Base-by-base conservation (phyloP, 2,329 filamentous ascomycete species). In the Phyllosticta citribraziliensis region DNA sequence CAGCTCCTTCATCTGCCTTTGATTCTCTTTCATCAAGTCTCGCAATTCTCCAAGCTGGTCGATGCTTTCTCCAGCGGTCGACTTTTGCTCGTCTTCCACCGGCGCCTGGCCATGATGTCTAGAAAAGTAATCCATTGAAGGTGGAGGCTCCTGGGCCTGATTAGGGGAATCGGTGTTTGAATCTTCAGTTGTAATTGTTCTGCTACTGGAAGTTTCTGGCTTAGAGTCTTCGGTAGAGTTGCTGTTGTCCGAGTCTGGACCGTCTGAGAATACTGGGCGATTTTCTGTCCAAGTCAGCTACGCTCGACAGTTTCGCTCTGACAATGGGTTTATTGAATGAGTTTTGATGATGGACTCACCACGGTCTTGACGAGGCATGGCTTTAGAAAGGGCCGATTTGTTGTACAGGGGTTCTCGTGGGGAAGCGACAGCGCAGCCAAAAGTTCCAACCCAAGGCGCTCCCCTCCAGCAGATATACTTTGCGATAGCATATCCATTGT, bases 1-100 rank as follows among this genome's bases (percentile, higher is more conserved):
- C n/a, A 60, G 57, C 20, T 60, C 52, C 19, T 60, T 53, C n/a
- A 60, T 60, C 27, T 60, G 58, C 30, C 22, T 60, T 40, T 60
- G 35, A 24, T 54, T 60, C 8, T 52, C 47, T n/a, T 60, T 54
- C 53, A 60, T 51, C 27, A 52, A 6, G 19, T 53, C 53, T 8
- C 47, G 35, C 27, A 60, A 40, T 14, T 60, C 58, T 8, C 5
- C 11, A 3, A 60, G 5, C 9, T 22, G 54, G n/a, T 52, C 35
- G 10, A 33, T 19, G 9, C 54, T 50, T 25, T 27, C 30, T 19
- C 50, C 33, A 9, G 25, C 25, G 3, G 40, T 51, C 9, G 25
- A 52, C 10, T 24, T 20, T 12, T 22, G 52, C 2, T 27, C 24
- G 17, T 40, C 35, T n/a, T 8, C n/a, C 40, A 47, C n/a, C 2